A percentile compares a stretch with the other conserved stretches of the same genome.
Conservation (phyloP, 192 early-diverging fungal genomes). For the Coemansia sp. region DNA sequence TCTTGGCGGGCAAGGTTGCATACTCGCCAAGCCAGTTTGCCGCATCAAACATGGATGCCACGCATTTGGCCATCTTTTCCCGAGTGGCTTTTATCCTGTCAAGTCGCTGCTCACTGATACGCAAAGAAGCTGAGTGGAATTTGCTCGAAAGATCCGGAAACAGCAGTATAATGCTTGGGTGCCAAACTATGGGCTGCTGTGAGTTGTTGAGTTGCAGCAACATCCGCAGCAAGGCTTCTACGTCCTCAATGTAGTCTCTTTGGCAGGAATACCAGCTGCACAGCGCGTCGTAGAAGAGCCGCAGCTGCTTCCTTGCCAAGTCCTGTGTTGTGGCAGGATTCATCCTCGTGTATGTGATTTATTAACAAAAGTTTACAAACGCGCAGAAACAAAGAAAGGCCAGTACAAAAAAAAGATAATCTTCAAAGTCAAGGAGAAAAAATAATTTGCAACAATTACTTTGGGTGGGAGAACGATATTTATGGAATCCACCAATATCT, state of each 20-base stretch:
- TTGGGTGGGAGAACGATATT: not conserved
- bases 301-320: constrained; percentile 3
- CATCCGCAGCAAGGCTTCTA: constrained; percentile 28
- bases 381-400: constrained; percentile 1
- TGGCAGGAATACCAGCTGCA: constrained; percentile 44
- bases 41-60: constrained; percentile 16
- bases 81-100: not conserved
- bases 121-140: constrained; percentile 14
- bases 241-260: constrained; percentile 17
- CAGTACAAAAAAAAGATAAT: not conserved
- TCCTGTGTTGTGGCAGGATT: not conserved
- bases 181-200: constrained; percentile 46
- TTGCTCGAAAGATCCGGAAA: constrained; percentile 32
- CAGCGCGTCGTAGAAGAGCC: constrained; percentile 21
- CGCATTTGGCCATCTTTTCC: constrained; percentile 4
- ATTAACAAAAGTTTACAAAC: not conserved
- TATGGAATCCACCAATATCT: not conserved
- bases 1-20: not conserved
- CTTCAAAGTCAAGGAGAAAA: not conserved
- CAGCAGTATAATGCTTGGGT: constrained; percentile 29
- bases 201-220: constrained; percentile 40
- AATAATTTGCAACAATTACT: not conserved
- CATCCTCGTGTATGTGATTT: not conserved
- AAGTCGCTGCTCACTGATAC: constrained; percentile 4
- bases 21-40: constrained; percentile 11